phyloP scores from a whole-genome alignment of 1,139 yeast species.

The Yamadazyma trypodendri region DNA sequence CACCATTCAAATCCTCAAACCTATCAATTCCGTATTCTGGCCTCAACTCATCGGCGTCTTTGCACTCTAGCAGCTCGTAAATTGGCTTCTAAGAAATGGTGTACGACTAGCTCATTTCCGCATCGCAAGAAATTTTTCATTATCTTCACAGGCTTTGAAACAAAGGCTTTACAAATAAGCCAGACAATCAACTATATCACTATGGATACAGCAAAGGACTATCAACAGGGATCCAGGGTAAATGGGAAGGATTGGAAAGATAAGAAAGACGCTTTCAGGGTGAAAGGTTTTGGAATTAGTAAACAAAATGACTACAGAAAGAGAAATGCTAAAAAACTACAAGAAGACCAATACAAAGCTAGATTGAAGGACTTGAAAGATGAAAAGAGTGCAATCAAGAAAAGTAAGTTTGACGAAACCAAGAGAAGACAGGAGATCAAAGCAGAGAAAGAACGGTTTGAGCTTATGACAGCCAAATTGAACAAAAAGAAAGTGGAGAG shows the following conservation, averaged over 20 bases:
- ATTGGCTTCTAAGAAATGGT: no score
- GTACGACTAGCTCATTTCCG: no score
- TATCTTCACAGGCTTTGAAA: not conserved
- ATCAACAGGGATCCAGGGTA: constrained; percentile 43
- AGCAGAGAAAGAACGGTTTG: constrained; percentile 74
- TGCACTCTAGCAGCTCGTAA: no score
- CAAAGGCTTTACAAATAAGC: not conserved
- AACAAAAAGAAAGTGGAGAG: constrained; percentile 78
- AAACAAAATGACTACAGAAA: constrained; percentile 22
- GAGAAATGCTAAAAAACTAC: constrained; percentile 36
- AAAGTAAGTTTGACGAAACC: constrained; percentile 49
- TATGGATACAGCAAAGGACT: constrained; percentile 1
- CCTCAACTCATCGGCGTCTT: no score
- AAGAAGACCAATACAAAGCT: constrained; percentile 48
- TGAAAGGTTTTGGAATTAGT: constrained; percentile 32
- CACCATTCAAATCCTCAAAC: no score
- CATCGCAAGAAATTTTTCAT: constrained; percentile 2
- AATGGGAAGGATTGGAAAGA: constrained; percentile 60
- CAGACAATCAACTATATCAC: not conserved
- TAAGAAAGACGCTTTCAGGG: constrained; percentile 51
- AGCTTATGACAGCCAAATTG: constrained; percentile 68
- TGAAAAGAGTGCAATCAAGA: constrained; percentile 58
- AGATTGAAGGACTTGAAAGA: constrained; percentile 57
- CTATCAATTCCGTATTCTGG: no score
- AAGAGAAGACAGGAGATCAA: constrained; percentile 67